Base-by-base conservation (phyloP, 139 green algal species). In the Trebouxia sp. region DNA sequence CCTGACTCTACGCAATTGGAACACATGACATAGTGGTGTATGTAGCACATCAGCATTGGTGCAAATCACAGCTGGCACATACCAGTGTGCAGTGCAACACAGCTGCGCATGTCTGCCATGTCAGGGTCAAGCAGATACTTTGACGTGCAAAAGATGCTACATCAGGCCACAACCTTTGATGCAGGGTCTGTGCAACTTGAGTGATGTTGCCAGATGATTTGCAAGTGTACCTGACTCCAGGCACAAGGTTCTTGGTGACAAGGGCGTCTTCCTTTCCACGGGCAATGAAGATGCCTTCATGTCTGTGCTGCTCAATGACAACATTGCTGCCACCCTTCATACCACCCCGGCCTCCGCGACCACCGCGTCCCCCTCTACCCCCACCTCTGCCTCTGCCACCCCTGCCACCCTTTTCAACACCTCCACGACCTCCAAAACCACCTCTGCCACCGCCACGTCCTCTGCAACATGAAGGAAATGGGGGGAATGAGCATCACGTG, bases 251-350 rank as follows among this genome's bases (percentile, higher is more conserved):
- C 56, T 92, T 92, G 20, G 97, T 99, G 28, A 98, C 82, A 50
- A 85, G 67, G 1, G 94, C 92, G 67, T 98, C 95, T 89, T 98
- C 95, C 91, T 99, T 99, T 80, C 97, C 97, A 45, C 97, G 90
- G 0, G 97, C 97, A 58, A 99, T 97, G 91, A 98, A 99, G 17
- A 99, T 89, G 30, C 97, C 97, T 12, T 95, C 93, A 86, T 99
- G 97, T 43, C 97, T 88, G 86, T 99, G 97, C 15, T 83, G 70
- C 87, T 99, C 97, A 20, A 99, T 90, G 7, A 97, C 84, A 4
- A 96, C 88, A 85, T 94, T 88, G 62, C 58, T 47, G 39, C 83
- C 80, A 75, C 96, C 96, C 80, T 87, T 94, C 93, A 98, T 97
- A 51, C 95, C 95, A 55, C 95, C 92, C 5, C 93, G 81, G 14